phyloP scores from a whole-genome alignment of 2,329 filamentous ascomycete species.

The Tolypocladium amazonense region DNA sequence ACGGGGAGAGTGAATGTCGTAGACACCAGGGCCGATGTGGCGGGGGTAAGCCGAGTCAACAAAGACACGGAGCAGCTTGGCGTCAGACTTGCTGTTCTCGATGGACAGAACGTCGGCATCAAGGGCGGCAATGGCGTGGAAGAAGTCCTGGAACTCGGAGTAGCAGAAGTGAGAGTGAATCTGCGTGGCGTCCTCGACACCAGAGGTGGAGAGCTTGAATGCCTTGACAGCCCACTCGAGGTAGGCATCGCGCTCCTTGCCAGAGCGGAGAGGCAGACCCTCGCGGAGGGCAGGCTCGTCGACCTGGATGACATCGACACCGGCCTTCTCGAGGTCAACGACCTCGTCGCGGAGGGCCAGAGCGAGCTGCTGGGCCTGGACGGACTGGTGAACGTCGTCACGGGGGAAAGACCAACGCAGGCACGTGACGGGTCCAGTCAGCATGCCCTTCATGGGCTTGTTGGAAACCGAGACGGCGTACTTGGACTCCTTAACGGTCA shows the following conservation, averaged over 20 bases:
- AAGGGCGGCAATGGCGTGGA: constrained; percentile 97
- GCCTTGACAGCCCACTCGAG: constrained; percentile 95
- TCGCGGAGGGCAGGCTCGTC: constrained; percentile 98
- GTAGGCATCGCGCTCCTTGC: constrained; percentile 93
- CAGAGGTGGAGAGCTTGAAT: constrained; percentile 91
- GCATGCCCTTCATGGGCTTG: constrained; percentile 99
- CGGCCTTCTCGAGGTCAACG: constrained; percentile 91
- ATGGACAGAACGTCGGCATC: constrained; percentile 98
- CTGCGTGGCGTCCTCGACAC: constrained; percentile 91
- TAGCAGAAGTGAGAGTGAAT: constrained; percentile 99
- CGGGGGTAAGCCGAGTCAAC: constrained; percentile 94
- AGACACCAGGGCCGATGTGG: constrained; percentile 98
- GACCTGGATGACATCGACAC: constrained; percentile 96
- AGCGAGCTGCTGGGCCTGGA: constrained; percentile 97
- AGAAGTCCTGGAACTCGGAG: constrained; percentile 99
- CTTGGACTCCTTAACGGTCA: constrained; percentile 99
- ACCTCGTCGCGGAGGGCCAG: constrained; percentile 98
- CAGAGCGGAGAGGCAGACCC: constrained; percentile 91
- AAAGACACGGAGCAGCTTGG: constrained; percentile 98
- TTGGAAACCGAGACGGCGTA: constrained; percentile 92
- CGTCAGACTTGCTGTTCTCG: constrained; percentile 99
- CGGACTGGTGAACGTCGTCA: constrained; percentile 98
- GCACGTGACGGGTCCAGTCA: constrained; percentile 98
- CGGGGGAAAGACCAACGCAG: constrained; percentile 99
- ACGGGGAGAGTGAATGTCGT: constrained; percentile 99